phyloP scores from a whole-genome alignment of 352 stramenopile species.

The Phytophthora syringae region DNA sequence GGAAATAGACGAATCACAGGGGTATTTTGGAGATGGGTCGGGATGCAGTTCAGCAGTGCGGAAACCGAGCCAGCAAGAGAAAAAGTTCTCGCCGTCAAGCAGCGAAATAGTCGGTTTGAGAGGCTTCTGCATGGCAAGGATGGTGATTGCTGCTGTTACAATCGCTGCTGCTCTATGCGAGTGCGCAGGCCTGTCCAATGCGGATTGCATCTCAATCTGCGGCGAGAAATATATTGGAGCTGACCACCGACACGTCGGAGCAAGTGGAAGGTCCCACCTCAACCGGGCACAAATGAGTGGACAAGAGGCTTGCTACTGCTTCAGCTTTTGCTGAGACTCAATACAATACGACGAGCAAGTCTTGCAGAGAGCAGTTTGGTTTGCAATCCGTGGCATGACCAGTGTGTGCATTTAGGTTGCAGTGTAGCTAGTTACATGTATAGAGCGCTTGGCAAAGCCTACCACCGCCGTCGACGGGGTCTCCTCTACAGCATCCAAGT shows the following conservation, averaged over 20 bases:
- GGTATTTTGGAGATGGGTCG: constrained; percentile 6
- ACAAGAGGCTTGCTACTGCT: too few relatives aligned
- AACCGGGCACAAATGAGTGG: constrained; percentile 29
- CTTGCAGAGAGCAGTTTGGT: too few relatives aligned
- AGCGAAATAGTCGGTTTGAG: constrained; percentile 29
- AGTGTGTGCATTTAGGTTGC: too few relatives aligned
- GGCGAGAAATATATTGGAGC: constrained; percentile 2
- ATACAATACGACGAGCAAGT: too few relatives aligned
- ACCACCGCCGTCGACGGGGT: too few relatives aligned
- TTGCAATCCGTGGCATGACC: too few relatives aligned
- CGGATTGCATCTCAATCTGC: background rate
- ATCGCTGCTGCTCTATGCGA: background rate
- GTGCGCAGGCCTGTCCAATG: constrained; percentile 22
- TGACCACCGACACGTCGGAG: constrained; percentile 6
- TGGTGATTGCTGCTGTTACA: constrained; percentile 23
- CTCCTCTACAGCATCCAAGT: constrained; percentile 35
- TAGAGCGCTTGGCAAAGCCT: too few relatives aligned
- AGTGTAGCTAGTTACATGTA: too few relatives aligned
- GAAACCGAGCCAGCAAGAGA: background rate
- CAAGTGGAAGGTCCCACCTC: constrained; percentile 11
- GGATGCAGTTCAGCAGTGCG: background rate
- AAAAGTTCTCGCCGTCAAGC: constrained; percentile 8
- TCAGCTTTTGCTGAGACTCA: too few relatives aligned
- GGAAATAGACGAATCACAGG: constrained; percentile 22
- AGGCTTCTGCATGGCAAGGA: constrained; percentile 17